Percentiles rank a stretch among this genome's conserved stretches.
These are phyloP conservation scores for Penicillium polonicum DNA, from an alignment of 2,329 filamentous ascomycete genomes.

Conservation along the genomic window DNA sequence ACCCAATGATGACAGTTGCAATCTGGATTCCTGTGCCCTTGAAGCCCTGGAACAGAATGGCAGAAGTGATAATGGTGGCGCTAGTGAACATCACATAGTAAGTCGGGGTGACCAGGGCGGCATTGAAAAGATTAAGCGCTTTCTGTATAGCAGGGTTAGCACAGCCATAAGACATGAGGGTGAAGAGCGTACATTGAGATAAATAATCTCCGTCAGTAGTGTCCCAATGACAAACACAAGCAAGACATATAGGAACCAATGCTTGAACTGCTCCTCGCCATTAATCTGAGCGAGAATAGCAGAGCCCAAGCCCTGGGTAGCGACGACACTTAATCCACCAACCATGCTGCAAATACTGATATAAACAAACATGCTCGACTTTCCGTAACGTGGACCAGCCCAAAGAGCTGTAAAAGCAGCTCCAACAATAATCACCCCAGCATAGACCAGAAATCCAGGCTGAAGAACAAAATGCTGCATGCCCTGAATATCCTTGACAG, in stretches of 20 bases:
- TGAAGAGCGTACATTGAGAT: slow-evolving; percentile 75
- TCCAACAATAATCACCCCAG: slow-evolving; percentile 76
- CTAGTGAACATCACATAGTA: slow-evolving; percentile 99
- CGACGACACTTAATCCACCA: slow-evolving; percentile 89
- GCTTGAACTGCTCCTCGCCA: slow-evolving; percentile 85
- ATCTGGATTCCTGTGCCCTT: slow-evolving; percentile 80
- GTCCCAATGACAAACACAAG: slow-evolving; percentile 89
- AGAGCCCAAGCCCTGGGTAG: slow-evolving; percentile 87
- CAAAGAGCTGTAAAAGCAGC: slow-evolving; percentile 72
- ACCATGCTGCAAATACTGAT: slow-evolving; percentile 94
- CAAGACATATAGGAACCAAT: slow-evolving; percentile 94
- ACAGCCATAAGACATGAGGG: neutral
- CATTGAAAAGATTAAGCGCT: slow-evolving; percentile 96
- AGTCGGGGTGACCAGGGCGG: slow-evolving; percentile 92
- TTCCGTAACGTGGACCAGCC: slow-evolving; percentile 83
- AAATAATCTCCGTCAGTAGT: slow-evolving; percentile 89
- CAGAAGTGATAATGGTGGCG: slow-evolving; percentile 89
- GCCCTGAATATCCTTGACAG: slow-evolving; percentile 82
- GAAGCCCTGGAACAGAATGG: slow-evolving; percentile 89
- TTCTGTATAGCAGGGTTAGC: slow-evolving; percentile 61
- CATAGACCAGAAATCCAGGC: slow-evolving; percentile 81
- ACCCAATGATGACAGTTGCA: slow-evolving; percentile 86
- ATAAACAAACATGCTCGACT: slow-evolving; percentile 97
- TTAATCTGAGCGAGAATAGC: slow-evolving; percentile 84
- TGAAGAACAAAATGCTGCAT: slow-evolving; percentile 86